Conservation (phyloP, 2,329 filamentous ascomycete species). For the Fusarium torreyae region DNA sequence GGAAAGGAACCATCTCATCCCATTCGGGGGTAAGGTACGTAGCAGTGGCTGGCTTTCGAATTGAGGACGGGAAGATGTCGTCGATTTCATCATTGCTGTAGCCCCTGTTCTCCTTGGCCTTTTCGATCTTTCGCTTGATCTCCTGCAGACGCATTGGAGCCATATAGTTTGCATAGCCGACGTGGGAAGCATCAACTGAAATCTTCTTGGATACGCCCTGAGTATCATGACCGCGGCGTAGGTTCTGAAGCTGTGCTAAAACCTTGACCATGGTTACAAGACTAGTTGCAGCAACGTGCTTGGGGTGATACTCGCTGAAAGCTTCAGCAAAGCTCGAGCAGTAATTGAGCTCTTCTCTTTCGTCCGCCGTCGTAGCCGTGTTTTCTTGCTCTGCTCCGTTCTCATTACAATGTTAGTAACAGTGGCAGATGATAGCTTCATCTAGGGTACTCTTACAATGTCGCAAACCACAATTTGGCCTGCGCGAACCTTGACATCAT, state of each 20-base stretch:
- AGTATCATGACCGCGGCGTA: conserved; percentile 25
- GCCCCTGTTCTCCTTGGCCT: not conserved
- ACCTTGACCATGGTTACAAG: conserved; percentile 38
- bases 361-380: not conserved
- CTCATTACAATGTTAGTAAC: not conserved
- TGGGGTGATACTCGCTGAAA: conserved; percentile 27
- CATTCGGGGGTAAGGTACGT: conserved; percentile 42
- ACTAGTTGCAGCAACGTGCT: conserved; percentile 25
- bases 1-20: conserved; percentile 47
- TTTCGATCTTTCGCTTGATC: conserved; percentile 24
- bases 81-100: not conserved
- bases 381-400: not conserved
- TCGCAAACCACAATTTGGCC: conserved; percentile 6
- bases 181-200: conserved; percentile 15
- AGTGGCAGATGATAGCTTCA: too few relatives aligned
- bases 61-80: not conserved
- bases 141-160: conserved; percentile 17
- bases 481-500: not conserved
- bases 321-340: conserved; percentile 41
- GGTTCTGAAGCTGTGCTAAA: conserved; percentile 36
- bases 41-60: conserved; percentile 17
- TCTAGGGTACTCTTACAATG: not conserved
- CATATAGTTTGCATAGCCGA: conserved; percentile 45
- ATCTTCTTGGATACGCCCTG: conserved; percentile 40
- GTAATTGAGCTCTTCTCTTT: not conserved